These are phyloP conservation scores for Sporormia fimetaria DNA, from an alignment of 495 filamentous ascomycete species.

Conservation along the genomic window DNA sequence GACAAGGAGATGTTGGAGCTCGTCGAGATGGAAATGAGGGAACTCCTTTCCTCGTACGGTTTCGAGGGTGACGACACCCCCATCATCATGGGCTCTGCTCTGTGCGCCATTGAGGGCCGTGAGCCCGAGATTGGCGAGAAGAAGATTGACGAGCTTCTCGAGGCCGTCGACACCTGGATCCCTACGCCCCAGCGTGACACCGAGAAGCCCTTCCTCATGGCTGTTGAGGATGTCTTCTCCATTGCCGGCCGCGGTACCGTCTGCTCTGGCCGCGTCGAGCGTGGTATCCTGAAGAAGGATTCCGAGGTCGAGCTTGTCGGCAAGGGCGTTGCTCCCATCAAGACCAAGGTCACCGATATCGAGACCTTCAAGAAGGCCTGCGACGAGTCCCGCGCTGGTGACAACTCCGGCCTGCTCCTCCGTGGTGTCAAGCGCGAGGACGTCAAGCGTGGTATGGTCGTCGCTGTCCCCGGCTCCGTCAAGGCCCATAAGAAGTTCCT, in stretches of 20 bases:
- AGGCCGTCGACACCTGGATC: conserved; percentile 92
- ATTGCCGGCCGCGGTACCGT: conserved; percentile 96
- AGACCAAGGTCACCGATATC: conserved; percentile 98
- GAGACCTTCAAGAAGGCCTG: conserved; percentile 99
- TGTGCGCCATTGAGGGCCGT: conserved; percentile 85
- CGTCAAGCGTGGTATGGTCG: conserved; percentile 84
- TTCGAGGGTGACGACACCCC: conserved; percentile 98
- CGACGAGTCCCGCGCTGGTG: conserved; percentile 83
- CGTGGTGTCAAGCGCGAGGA: conserved; percentile 93
- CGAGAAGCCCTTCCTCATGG: conserved; percentile 98
- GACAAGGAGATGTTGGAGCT: conserved; percentile 99
- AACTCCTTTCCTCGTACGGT: conserved; percentile 80
- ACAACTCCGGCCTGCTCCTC: conserved; percentile 96
- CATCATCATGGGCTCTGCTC: conserved; percentile 88
- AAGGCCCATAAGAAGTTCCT: conserved; percentile 84
- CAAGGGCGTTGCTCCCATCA: conserved; percentile 62
- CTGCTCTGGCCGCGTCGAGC: conserved; percentile 92
- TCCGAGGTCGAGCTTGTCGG: conserved; percentile 87
- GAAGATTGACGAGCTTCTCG: conserved; percentile 78
- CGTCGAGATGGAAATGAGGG: conserved; percentile 99
- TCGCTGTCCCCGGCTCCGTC: conserved; percentile 62
- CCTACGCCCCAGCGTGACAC: conserved; percentile 80
- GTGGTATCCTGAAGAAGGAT: conserved; percentile 84
- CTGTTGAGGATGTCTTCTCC: conserved; percentile 96
- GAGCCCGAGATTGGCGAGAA: conserved; percentile 73